Base-by-base conservation (phyloP, 106 monocot species). In the Dioscorea alata region DNA sequence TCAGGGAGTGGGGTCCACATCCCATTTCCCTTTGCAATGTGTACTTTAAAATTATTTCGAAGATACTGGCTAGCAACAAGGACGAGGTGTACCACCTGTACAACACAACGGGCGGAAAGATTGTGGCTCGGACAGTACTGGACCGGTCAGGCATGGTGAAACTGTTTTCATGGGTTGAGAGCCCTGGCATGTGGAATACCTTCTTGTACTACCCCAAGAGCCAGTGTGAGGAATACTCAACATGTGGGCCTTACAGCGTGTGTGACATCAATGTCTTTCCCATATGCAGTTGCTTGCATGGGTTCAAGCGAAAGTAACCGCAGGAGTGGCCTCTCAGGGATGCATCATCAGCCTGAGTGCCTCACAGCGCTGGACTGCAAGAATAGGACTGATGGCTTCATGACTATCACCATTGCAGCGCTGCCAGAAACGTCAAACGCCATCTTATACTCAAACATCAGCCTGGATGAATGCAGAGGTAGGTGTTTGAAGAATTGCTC, bases 241-340 rank as follows among this genome's bases (percentile, higher is more conserved):
- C 31, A 1, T 89, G 89, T 65, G 89, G 89, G 5, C 60, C 82
- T 2, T 65, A 71, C 54, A 80, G 82, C 4, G 24, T 78, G 17
- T 90, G 89, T 75, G 48, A 83, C 64, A 0, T 49, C 18, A 71
- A 63, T 49, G 24, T 32, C 4, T 33, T 54, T 4, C 81, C 75
- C 25, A 62, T 76, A 4, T 90, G 86, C 68, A 50, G 61, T 21
- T 90, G 90, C 58, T 53, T 76, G 68, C 70, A 19, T 2, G 86
- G 84, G 12, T 86, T 81, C 67, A 13, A 18, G 18, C 83, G 75
- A 4, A 83, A 74, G 69, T 64, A 69, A 18, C 72, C 63, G 4
- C 50, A 1, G 4, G 57, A 68, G 2, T 90, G 90, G 86, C 54
- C 1, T 14, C 33, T 75, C 28, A 67, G 79, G 42, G 73, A 75